Conservation (phyloP, 441 rosid species). For the Euphorbia corollata region DNA sequence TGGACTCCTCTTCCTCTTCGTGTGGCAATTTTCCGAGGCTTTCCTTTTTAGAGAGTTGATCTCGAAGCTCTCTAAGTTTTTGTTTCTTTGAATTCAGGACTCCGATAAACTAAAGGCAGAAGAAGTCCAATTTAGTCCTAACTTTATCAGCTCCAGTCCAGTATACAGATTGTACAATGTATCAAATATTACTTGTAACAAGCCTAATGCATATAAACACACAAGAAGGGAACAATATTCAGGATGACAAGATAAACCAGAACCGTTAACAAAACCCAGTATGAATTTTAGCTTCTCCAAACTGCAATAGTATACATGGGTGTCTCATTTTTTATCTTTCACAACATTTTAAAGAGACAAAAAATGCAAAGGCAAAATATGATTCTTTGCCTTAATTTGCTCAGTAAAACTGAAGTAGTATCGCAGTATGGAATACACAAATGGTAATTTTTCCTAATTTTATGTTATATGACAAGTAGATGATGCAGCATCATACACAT, state of each 20-base stretch:
- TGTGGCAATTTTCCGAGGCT: conserved; percentile 31
- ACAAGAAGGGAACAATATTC: neutral
- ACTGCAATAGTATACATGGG: neutral
- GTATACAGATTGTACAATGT: neutral
- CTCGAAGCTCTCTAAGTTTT: conserved; percentile 72
- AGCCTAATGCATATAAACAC: neutral
- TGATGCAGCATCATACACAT: neutral
- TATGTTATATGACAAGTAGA: conserved; percentile 2
- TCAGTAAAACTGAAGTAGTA: neutral
- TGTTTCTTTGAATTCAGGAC: conserved; percentile 73
- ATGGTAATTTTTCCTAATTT: neutral
- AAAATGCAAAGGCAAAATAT: neutral
- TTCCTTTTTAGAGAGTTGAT: conserved; percentile 40
- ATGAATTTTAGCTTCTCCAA: neutral
- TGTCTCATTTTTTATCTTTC: conserved; percentile 6
- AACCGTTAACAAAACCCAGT: neutral
- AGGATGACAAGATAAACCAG: neutral
- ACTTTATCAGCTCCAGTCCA: too few species aligned
- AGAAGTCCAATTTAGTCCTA: conserved; percentile 13
- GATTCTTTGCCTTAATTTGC: neutral
- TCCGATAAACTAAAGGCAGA: conserved; percentile 43
- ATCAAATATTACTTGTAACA: neutral
- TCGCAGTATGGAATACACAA: neutral
- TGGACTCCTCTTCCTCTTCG: conserved; percentile 53
- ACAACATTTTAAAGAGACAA: neutral